A percentile compares a stretch with the other conserved stretches of the same genome.
phyloP scores from a whole-genome alignment of 495 filamentous ascomycete species.

The Aspergillus cristatus region DNA sequence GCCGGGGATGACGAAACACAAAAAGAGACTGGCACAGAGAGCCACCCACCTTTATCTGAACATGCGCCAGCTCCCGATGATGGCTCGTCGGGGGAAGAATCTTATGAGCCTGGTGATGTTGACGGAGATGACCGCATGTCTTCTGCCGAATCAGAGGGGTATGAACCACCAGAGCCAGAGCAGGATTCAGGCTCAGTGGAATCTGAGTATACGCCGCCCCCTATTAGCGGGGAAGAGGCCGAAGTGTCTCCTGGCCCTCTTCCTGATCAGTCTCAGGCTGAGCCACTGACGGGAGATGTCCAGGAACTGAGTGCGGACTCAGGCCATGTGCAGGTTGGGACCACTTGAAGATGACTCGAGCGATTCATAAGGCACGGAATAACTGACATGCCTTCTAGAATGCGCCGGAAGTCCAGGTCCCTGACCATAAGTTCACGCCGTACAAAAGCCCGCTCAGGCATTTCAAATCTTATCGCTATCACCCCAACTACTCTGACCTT shows the following conservation, averaged over 20 bases:
- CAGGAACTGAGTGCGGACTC: slow-evolving; percentile 18
- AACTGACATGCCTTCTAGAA: slow-evolving; percentile 16
- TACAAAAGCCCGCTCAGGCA: slow-evolving; percentile 75
- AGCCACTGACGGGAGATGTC: slow-evolving; percentile 22
- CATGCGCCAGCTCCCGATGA: no score
- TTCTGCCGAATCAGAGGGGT: slow-evolving; percentile 37
- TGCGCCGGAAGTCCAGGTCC: slow-evolving; percentile 6
- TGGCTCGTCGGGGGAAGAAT: no score
- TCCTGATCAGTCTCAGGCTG: slow-evolving; percentile 13
- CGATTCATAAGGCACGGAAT: slow-evolving; percentile 1
- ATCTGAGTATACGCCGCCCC: slow-evolving; percentile 29
- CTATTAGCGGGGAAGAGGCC: slow-evolving; percentile 18
- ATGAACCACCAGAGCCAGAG: slow-evolving; percentile 51
- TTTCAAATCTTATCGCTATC: slow-evolving; percentile 85
- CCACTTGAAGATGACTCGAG: slow-evolving; percentile 30
- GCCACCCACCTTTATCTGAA: no score
- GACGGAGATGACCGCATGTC: no score
- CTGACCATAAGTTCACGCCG: slow-evolving; percentile 46
- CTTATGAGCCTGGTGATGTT: no score
- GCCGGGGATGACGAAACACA: no score
- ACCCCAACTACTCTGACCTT: slow-evolving; percentile 59
- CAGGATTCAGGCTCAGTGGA: slow-evolving; percentile 18
- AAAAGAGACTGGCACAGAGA: no score
- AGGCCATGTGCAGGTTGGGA: slow-evolving; percentile 18
- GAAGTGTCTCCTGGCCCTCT: slow-evolving; percentile 9